Base-by-base conservation (phyloP, 495 filamentous ascomycete species). In the Aspergillus taichungensis region DNA sequence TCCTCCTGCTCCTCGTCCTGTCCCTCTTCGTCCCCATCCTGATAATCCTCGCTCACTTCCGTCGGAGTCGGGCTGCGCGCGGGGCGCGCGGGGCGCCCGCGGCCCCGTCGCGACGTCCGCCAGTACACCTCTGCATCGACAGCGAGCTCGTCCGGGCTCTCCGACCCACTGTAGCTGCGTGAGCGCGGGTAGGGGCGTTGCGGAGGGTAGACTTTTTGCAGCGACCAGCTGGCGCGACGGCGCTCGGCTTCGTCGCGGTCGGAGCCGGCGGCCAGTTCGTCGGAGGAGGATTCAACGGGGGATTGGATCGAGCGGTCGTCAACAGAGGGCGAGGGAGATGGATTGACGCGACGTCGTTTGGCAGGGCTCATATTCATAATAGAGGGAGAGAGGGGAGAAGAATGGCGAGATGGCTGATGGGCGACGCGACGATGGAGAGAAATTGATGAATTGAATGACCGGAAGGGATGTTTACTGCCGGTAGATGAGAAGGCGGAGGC, bases 251-350 rank as follows among this genome's bases (percentile, higher is more conserved):
- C 59, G n/a, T 66, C 62, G 43, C 69, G 63, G 12, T 72, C 67
- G 37, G 69, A 66, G 52, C 50, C 60, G 18, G 61, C 65, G 18
- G 68, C 72, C 36, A 74, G 61, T 49, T 78, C 77, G 47, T 79
- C 75, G 28, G 74, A 72, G 13, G 76, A 78, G 37, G 73, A 71
- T 43, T 71, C 68, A 13, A 55, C 51, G 33, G 69, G 69, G 0
- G 68, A 62, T 34, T 55, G 54, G 44, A 54, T 52, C 11, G 56
- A 44, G 51, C 42, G 12, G 31, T 10, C 18, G 18, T 24, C 18
- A 24, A 24, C 18, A 4, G 18, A 24, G 1, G 18, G 18, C 4
- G 18, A 24, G 2, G 18, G 18, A 24, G 18, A 24, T 24, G 18
- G 18, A 24, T 24, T 24, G 1, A 24, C 18, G 18, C 18, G 18